Base-by-base conservation (phyloP, 352 stramenopile genomes). In the Phytophthora palmivora region DNA sequence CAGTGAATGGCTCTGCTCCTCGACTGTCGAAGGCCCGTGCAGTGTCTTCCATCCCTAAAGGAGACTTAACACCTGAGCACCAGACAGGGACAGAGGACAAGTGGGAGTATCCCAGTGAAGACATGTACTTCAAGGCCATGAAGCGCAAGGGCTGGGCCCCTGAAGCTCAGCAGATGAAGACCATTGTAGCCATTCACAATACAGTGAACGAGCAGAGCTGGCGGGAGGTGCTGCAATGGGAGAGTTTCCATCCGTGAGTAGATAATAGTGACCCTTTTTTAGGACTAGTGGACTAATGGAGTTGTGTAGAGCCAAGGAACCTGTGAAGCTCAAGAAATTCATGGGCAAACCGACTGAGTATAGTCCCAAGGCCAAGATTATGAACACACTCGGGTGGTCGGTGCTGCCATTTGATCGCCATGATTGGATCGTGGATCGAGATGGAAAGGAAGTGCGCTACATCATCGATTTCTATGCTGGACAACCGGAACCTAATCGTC, bases 401-500 rank as follows among this genome's bases (percentile, higher is more conserved):
- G 98, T 95, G 82, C 89, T 79, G 58, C 97, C 97, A 6, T 99
- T 99, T 70, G 97, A 99, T 77, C 87, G 97, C 30, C 97, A 99
- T 76, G 97, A 99, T 82, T 99, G 97, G 97, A 91, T 98, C 24
- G 88, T 99, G 14, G 84, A 98, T 45, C 82, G 95, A 49, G 82
- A 88, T 26, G 91, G 91, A 47, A 88, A 91, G 46, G 87, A 98
- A 66, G 89, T 98, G 47, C 91, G 97, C 28, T 99, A 99, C 74
- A 89, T 99, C 36, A 99, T 99, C 80, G 97, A 99, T 79, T 99
- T 99, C 72, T 99, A 99, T 76, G 92, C 97, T 26, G 95, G 98
- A 49, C 94, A 98, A 80, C 82, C 54, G 5, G 67, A 75, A 63
- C 82, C 84, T 10, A 79, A 85, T 7, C 82, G 79, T 22, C 84